These are phyloP conservation scores for Chaetothyriales sp. DNA, from an alignment of 2,329 filamentous ascomycete genomes.

Conservation along the genomic window DNA sequence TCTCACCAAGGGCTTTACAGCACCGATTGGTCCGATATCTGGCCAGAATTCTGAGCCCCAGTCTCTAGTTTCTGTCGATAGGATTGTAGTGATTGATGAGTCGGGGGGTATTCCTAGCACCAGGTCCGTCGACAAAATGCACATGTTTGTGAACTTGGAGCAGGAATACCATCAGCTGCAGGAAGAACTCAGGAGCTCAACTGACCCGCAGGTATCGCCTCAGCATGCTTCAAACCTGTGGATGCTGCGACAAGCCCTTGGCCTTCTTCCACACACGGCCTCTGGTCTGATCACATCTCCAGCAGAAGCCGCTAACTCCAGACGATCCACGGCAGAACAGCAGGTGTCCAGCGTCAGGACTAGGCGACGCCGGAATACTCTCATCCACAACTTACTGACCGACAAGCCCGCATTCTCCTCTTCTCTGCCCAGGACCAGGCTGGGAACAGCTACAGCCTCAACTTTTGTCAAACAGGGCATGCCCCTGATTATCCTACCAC, in stretches of 20 bases:
- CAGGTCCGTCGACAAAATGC: conserved; percentile 36
- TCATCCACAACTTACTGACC: conserved; percentile 91
- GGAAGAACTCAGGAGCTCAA: conserved; percentile 39
- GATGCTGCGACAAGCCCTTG: conserved; percentile 55
- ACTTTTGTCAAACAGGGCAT: conserved; percentile 87
- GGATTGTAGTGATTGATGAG: conserved; percentile 78
- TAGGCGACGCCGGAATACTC: conserved; percentile 58
- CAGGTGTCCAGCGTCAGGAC: conserved; percentile 39
- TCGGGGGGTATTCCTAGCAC: conserved; percentile 62
- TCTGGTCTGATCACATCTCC: conserved; percentile 85
- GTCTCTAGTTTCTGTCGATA: conserved; percentile 54
- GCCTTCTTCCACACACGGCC: conserved; percentile 66
- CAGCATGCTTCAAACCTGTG: conserved; percentile 35
- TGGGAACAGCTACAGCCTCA: conserved; percentile 38
- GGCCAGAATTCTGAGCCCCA: conserved; percentile 34
- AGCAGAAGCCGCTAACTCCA: conserved; percentile 57
- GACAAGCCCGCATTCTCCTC: conserved; percentile 89
- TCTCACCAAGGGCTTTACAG: conserved; percentile 54
- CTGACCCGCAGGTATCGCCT: conserved; percentile 17
- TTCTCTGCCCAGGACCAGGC: conserved; percentile 63
- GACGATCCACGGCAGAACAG: conserved; percentile 18
- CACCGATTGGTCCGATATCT: not conserved
- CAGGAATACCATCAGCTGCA: conserved; percentile 68
- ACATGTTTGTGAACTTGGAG: conserved; percentile 85
- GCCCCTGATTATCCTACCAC: conserved; percentile 70